Conservation (phyloP, 1,139 yeast species). For the Petasospora fabianii region DNA sequence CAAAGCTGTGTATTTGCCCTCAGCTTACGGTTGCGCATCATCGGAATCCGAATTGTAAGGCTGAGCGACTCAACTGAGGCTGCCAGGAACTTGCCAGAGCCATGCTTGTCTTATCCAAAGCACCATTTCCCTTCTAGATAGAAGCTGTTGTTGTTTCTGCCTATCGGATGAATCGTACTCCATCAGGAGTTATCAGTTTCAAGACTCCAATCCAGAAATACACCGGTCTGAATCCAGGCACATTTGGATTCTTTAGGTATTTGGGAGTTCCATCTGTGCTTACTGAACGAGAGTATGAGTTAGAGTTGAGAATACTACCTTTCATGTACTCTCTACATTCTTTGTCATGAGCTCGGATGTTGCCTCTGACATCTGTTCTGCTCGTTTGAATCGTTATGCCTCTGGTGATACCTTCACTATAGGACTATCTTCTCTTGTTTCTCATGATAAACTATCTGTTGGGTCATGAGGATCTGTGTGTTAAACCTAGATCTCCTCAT, state of each 20-base stretch:
- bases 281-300: background rate
- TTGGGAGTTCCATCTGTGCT: background rate
- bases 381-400: too few relatives aligned
- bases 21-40: background rate
- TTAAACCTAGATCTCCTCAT: too few relatives aligned
- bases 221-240: background rate
- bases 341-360: background rate
- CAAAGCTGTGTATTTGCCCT: background rate
- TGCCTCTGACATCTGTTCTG: too few relatives aligned
- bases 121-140: background rate
- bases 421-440: too few relatives aligned
- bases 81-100: conserved; percentile 27
- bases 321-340: background rate
- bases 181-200: background rate
- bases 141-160: background rate
- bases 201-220: background rate
- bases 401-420: too few relatives aligned
- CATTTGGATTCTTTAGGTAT: background rate
- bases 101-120: background rate
- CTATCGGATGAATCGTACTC: background rate
- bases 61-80: background rate
- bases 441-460: too few relatives aligned
- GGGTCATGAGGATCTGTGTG: too few relatives aligned
- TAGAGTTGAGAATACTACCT: background rate
- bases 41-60: background rate